Evolutionary conservation across 2,329 filamentous ascomycete species (phyloP).

Genomic region (Aspergillus neoniger): DNA sequence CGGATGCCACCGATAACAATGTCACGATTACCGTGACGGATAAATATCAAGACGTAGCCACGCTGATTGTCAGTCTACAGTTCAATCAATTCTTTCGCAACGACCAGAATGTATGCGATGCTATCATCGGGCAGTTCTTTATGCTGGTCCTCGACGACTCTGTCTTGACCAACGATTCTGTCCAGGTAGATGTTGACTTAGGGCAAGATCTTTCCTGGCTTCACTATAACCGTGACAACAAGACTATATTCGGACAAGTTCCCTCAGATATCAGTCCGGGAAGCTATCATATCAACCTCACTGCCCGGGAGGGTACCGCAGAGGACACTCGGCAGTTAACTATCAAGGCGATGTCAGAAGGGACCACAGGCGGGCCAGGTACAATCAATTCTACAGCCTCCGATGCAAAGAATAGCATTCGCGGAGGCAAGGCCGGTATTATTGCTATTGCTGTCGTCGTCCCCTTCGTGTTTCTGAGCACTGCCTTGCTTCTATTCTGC

Average conservation of each 20-base stretch:
- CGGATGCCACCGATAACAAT: constrained; percentile 60
- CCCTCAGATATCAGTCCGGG: constrained; percentile 44
- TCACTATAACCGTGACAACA: constrained; percentile 48
- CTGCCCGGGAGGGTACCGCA: constrained; percentile 41
- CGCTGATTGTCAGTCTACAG: constrained; percentile 55
- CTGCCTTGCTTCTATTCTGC: constrained; percentile 34
- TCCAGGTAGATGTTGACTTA: constrained; percentile 48
- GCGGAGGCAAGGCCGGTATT: constrained; percentile 38
- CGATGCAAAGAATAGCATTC: constrained; percentile 18
- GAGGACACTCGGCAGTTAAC: constrained; percentile 49
- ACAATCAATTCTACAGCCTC: constrained; percentile 24
- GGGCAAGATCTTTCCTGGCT: constrained; percentile 50
- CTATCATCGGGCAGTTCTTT: constrained; percentile 53
- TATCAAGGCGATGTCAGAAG: constrained; percentile 37
- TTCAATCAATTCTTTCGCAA: constrained; percentile 48
- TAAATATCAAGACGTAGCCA: constrained; percentile 60
- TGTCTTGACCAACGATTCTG: constrained; percentile 43
- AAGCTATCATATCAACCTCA: constrained; percentile 47
- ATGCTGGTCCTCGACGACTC: constrained; percentile 49
- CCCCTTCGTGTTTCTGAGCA: constrained; percentile 34
- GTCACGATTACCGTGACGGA: constrained; percentile 64
- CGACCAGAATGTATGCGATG: constrained; percentile 49
- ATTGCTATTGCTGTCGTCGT: constrained; percentile 40
- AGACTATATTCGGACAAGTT: constrained; percentile 53
- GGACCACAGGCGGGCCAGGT: constrained; percentile 16